These are phyloP conservation scores for Triangularia setosa DNA, from an alignment of 2,329 filamentous ascomycete genomes.

Conservation along the genomic window DNA sequence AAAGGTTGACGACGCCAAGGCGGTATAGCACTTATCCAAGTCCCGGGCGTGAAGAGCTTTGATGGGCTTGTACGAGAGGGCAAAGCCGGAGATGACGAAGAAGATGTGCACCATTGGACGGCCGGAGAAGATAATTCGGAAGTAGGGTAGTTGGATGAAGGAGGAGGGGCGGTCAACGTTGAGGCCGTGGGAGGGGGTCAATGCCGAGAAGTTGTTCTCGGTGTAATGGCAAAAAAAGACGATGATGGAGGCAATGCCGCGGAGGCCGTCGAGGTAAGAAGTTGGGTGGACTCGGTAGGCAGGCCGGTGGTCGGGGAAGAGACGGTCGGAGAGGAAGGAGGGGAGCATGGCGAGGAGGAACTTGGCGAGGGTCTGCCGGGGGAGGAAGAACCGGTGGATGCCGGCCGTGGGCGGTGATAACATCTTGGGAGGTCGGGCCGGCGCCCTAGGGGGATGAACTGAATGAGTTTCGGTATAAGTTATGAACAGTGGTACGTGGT, in stretches of 20 bases:
- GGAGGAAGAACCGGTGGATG: not conserved
- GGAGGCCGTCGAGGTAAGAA: slow-evolving; percentile 47
- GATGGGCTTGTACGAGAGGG: slow-evolving; percentile 43
- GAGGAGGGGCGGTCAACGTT: slow-evolving; percentile 33
- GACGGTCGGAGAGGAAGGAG: slow-evolving; percentile 32
- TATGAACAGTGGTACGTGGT: not conserved
- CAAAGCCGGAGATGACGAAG: slow-evolving; percentile 50
- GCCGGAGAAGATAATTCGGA: slow-evolving; percentile 42
- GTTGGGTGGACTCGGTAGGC: slow-evolving; percentile 36
- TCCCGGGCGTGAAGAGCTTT: slow-evolving; percentile 38
- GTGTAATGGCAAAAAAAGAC: slow-evolving; percentile 48
- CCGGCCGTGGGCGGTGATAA: slow-evolving; percentile 4
- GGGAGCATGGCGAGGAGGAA: slow-evolving; percentile 29
- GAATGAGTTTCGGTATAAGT: not conserved
- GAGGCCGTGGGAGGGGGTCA: slow-evolving; percentile 35
- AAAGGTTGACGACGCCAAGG: slow-evolving; percentile 45
- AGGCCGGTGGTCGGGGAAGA: slow-evolving; percentile 30
- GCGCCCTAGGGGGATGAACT: not conserved
- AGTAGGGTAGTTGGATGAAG: slow-evolving; percentile 41
- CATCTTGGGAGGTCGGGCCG: not conserved
- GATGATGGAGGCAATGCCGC: slow-evolving; percentile 46
- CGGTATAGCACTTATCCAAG: slow-evolving; percentile 34
- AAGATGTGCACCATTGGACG: slow-evolving; percentile 49
- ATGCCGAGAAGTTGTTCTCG: slow-evolving; percentile 37
- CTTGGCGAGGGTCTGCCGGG: slow-evolving; percentile 5